Evolutionary conservation across 768 basidiomycete genomes (phyloP), one percentile per base, ranked within the genome.

Genomic region (Imleria badia): DNA sequence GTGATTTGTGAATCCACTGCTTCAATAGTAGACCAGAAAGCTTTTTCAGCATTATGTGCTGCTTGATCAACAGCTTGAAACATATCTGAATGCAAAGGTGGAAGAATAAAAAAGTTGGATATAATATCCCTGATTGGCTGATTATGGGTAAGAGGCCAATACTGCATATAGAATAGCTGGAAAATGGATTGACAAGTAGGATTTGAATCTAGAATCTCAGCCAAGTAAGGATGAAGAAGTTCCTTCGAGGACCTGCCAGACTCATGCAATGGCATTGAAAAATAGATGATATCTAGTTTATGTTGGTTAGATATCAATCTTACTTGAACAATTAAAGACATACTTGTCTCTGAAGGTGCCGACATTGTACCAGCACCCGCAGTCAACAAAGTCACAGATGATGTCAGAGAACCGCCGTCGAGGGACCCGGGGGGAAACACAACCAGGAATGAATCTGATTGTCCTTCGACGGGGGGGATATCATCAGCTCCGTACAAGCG

Each of bases 281-380:
- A 69, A 65, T 86, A 83, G 9, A 86, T 34, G n/a, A 87, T 75
- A 76, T 77, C 88, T 90, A 11, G 48, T 15, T 33, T 19, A 45
- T 49, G 31, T 48, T 14, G 26, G 54, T 59, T 48, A 55, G 47
- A 40, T 10, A 51, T 29, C 23, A 34, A 35, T 35, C 17, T 3
- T 40, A 39, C 22, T 15, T n/a, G 34, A 36, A n/a, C 30, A 36
- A 44, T 20, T 19, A 30, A 48, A 42, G 52, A 34, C 49, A 26
- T 58, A 74, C 85, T 89, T 78, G 85, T 86, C 3, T 83, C 88
- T 45, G 76, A 73, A 0, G 93, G 93, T 20, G 88, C 78, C 6
- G 87, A 85, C 74, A 91, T 75, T 14, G 86, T 86, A 10, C 82
- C 85, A 63, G 86, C 82, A 3, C 92, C 93, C 1, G 84, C 81